A percentile compares a stretch with the other conserved stretches of the same genome.
Evolutionary conservation across 306 rosid genomes (phyloP).

Genomic region (Alnus glutinosa): DNA sequence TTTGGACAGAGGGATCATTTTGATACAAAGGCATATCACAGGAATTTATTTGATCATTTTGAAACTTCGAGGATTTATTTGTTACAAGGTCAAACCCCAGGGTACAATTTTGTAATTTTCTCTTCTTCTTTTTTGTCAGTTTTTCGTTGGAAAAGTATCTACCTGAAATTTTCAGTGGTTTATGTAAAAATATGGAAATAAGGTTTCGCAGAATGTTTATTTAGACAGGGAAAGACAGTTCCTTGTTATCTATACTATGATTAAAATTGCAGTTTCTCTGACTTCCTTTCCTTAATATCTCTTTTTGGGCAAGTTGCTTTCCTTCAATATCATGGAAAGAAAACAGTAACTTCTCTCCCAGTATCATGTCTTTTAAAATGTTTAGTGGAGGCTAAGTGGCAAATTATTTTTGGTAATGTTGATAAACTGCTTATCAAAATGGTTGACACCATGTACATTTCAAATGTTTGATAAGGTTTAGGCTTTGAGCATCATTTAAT

Average conservation of each 20-base stretch:
- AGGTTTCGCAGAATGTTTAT: background rate
- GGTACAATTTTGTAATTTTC: too few species aligned
- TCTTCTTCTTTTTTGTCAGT: background rate
- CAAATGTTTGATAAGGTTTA: background rate
- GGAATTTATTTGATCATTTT: too few species aligned
- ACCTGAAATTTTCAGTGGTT: background rate
- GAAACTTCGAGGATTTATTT: too few species aligned
- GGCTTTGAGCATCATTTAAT: slow-evolving; percentile 7
- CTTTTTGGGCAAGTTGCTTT: background rate
- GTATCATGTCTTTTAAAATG: background rate
- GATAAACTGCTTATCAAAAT: background rate
- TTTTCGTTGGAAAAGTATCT: background rate
- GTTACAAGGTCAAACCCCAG: too few species aligned
- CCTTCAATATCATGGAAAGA: slow-evolving; percentile 4
- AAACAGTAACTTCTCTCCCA: slow-evolving; percentile 7
- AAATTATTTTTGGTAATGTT: background rate
- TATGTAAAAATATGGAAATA: background rate
- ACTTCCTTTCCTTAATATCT: background rate
- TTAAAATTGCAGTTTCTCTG: background rate
- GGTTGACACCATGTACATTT: background rate
- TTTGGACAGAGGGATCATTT: too few species aligned
- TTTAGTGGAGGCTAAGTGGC: background rate
- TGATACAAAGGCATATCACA: too few species aligned
- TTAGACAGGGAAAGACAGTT: background rate
- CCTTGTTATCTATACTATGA: background rate